These are phyloP conservation scores for Serendipita sp. DNA, from an alignment of 768 basidiomycete species.

Conservation along the genomic window DNA sequence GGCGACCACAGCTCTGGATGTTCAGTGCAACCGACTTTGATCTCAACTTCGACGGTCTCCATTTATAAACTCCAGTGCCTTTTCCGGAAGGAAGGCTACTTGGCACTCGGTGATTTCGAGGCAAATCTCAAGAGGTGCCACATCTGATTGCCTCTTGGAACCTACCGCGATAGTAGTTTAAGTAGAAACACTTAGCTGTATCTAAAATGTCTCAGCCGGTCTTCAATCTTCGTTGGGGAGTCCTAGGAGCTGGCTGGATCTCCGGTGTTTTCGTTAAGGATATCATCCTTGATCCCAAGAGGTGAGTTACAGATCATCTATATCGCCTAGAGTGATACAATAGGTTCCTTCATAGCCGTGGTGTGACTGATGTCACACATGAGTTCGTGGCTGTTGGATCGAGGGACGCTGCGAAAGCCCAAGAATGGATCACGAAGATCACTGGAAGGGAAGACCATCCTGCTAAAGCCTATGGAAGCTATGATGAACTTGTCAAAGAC, in stretches of 20 bases:
- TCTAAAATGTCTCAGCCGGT: neutral
- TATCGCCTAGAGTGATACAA: neutral
- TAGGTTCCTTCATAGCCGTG: conserved; percentile 30
- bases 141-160: no score
- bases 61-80: no score
- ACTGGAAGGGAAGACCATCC: conserved; percentile 31
- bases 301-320: conserved; percentile 26
- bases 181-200: neutral
- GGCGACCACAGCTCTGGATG: no score
- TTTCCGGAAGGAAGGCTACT: no score
- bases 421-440: conserved; percentile 44
- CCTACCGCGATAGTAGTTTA: no score
- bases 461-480: conserved; percentile 56
- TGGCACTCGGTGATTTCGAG: no score
- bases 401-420: conserved; percentile 49
- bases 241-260: conserved; percentile 70
- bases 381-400: conserved; percentile 66
- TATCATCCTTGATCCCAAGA: conserved; percentile 55
- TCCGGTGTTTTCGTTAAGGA: conserved; percentile 61
- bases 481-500: conserved; percentile 59
- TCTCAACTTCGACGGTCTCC: no score
- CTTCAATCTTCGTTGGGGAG: conserved; percentile 59
- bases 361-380: conserved; percentile 48
- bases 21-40: no score
- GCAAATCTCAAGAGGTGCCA: no score